These are phyloP conservation scores for Agastache rugosa DNA, from an alignment of 257 asterid genomes.

Conservation along the genomic window DNA sequence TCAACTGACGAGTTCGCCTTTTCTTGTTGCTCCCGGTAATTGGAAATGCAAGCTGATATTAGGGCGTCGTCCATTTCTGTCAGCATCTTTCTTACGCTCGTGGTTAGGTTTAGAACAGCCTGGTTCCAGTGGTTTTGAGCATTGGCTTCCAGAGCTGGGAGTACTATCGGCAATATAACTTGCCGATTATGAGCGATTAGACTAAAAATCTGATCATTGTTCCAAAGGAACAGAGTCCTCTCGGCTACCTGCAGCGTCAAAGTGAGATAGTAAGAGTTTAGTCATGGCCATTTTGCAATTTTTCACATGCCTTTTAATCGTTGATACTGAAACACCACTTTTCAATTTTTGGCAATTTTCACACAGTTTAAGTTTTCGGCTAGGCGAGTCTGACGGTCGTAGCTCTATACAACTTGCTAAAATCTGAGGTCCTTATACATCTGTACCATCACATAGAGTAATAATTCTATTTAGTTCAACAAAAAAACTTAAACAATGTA, in stretches of 20 bases:
- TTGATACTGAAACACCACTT: too few species aligned
- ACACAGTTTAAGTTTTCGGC: background rate
- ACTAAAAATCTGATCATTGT: constrained; percentile 68
- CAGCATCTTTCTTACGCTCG: constrained; percentile 68
- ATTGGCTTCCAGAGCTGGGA: constrained; percentile 80
- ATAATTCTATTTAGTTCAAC: background rate
- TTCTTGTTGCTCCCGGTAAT: constrained; percentile 57
- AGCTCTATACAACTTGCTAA: too few species aligned
- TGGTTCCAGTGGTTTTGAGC: constrained; percentile 83
- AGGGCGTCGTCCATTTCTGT: constrained; percentile 75
- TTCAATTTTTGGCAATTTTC: background rate
- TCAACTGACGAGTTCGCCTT: constrained; percentile 37
- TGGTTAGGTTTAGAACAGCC: constrained; percentile 67
- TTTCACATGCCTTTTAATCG: too few species aligned
- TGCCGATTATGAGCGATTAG: constrained; percentile 74
- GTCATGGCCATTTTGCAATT: too few species aligned
- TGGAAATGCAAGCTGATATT: constrained; percentile 57
- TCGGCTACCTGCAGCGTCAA: constrained; percentile 74
- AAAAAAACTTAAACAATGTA: background rate
- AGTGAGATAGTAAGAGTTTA: background rate
- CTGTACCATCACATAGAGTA: background rate
- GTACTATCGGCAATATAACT: constrained; percentile 70
- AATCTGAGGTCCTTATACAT: background rate
- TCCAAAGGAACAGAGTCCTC: constrained; percentile 85
- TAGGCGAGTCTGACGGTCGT: background rate